Evolutionary conservation across 2,329 filamentous ascomycete species (phyloP), one percentile per base, ranked within the genome.

Genomic region (Aspergillus pseudoviridinutans): DNA sequence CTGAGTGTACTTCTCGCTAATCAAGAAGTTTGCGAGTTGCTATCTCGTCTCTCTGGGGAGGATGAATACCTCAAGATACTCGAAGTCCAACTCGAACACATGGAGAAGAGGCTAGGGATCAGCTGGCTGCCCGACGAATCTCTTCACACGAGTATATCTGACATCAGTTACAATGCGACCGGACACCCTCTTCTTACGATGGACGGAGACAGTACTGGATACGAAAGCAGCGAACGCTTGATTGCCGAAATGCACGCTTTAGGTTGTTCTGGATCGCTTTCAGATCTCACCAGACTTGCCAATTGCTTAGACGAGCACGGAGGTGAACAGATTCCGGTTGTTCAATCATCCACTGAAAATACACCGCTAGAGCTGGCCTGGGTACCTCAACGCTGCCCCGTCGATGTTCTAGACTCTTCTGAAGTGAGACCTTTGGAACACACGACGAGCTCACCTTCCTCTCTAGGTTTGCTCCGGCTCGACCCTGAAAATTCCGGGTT

Each of bases 271-370:
- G 70, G 67, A 51, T 74, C 69, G 22, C 53, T 42, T 20, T 49
- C 56, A 14, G 61, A 70, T 9, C 60, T 76, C 27, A 61, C 59
- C 14, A 59, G 47, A 10, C 61, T 76, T 38, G 66, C 66, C 12
- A 60, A 73, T 47, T 38, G 72, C 38, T 62, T 77, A 29, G 64
- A 75, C 53, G 73, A 76, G 27, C 61, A 68, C 49, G 71, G 74
- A 42, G 73, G 74, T 1, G 55, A 57, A 14, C 57, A 66, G 12
- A 61, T 73, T 44, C 64, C 61, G 3, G 55, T 71, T 32, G 55
- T 44, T n/a, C 49, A 59, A 38, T 27, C 59, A 32, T 44, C 47
- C 49, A 20, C 49, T 12, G 28, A 58, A 44, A 54, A 22, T 20
- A 22, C 52, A 22, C 32, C 46, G 8, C 41, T 56, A 3, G 66